These are phyloP conservation scores for Scutellaria baicalensis DNA, from an alignment of 257 asterid species.

Conservation along the genomic window DNA sequence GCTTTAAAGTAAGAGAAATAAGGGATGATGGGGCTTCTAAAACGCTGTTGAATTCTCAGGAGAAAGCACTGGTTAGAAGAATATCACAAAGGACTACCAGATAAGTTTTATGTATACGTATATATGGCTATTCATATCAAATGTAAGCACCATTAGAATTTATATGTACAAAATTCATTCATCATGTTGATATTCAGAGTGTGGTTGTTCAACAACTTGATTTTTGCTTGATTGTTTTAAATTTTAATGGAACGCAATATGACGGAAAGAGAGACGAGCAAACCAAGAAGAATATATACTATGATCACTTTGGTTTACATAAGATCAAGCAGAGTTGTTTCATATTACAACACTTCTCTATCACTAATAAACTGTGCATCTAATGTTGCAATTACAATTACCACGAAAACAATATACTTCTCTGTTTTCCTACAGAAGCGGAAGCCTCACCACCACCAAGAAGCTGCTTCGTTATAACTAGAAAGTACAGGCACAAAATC, in stretches of 20 bases:
- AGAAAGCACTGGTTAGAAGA: slow-evolving; percentile 22
- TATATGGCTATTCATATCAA: slow-evolving; percentile 7
- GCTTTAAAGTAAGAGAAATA: slow-evolving; percentile 17
- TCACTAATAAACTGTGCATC: slow-evolving; percentile 1
- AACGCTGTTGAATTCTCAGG: slow-evolving; percentile 17
- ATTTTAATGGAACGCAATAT: neutral
- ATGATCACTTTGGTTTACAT: neutral
- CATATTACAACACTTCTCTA: slow-evolving; percentile 1
- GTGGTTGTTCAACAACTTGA: neutral
- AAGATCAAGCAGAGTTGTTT: neutral
- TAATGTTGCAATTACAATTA: neutral
- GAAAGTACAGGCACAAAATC: neutral
- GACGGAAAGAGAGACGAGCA: neutral
- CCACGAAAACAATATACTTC: neutral
- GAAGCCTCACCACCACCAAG: slow-evolving; percentile 8
- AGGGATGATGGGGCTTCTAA: slow-evolving; percentile 12
- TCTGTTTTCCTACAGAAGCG: neutral
- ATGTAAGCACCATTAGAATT: neutral
- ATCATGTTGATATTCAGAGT: slow-evolving; percentile 1
- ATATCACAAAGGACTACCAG: slow-evolving; percentile 12
- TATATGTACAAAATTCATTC: slow-evolving; percentile 16
- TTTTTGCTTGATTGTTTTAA: neutral
- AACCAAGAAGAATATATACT: neutral
- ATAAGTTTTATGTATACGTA: slow-evolving; percentile 12
- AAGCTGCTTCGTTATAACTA: slow-evolving; percentile 18